phyloP scores from a whole-genome alignment of 1,139 yeast genomes.

The Zygoascus sp. region DNA sequence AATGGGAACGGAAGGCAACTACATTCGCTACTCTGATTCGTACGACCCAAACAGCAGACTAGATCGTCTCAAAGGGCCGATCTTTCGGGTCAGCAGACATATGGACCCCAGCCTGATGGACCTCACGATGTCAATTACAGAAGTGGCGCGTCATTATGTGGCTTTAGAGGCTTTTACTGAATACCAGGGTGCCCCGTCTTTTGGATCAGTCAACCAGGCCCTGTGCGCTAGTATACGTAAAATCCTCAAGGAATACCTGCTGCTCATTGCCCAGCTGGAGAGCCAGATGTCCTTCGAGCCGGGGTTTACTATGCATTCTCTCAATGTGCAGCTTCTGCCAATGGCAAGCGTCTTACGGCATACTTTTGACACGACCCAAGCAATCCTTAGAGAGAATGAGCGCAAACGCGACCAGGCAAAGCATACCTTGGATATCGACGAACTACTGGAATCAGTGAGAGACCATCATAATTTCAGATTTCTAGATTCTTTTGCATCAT shows the following conservation, averaged over 20 bases:
- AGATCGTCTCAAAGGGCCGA: slow-evolving; percentile 60
- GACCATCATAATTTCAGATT: slow-evolving; percentile 14
- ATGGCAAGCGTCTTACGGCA: slow-evolving; percentile 46
- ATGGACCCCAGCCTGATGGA: slow-evolving; percentile 73
- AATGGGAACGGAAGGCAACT: slow-evolving; percentile 75
- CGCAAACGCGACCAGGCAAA: slow-evolving; percentile 26
- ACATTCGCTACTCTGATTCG: slow-evolving; percentile 61
- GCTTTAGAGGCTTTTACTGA: slow-evolving; percentile 54
- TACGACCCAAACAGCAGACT: slow-evolving; percentile 45
- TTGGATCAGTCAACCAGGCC: slow-evolving; percentile 73
- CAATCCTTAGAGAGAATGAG: slow-evolving; percentile 40
- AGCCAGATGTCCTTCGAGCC: slow-evolving; percentile 46
- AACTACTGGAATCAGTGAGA: slow-evolving; percentile 30
- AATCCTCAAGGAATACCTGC: slow-evolving; percentile 48
- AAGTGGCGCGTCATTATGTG: slow-evolving; percentile 58
- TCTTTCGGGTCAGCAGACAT: slow-evolving; percentile 64
- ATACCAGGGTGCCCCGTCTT: slow-evolving; percentile 47
- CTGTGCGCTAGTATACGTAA: slow-evolving; percentile 57
- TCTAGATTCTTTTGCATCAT: slow-evolving; percentile 24
- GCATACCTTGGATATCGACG: slow-evolving; percentile 28
- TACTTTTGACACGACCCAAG: slow-evolving; percentile 51
- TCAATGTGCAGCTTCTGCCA: slow-evolving; percentile 42
- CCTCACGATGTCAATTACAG: slow-evolving; percentile 58
- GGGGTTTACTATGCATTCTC: slow-evolving; percentile 44
- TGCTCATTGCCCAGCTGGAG: slow-evolving; percentile 51